Evolutionary conservation across 2,329 filamentous ascomycete species (phyloP).

Genomic region (Lasiodiplodia hormozganensis): DNA sequence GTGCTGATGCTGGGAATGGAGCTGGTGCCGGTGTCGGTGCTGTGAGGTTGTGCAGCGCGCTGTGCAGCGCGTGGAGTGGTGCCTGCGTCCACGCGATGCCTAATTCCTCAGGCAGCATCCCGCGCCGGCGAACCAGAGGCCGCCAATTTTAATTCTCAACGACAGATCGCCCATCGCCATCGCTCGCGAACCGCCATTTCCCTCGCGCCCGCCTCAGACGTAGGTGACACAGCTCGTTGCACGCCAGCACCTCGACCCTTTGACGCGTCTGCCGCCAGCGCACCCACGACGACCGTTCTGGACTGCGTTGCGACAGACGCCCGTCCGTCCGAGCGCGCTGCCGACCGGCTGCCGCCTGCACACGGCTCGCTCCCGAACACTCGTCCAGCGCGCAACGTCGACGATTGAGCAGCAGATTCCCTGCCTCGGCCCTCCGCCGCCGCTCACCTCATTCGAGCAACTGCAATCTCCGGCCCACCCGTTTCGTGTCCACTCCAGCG

Average conservation of each 20-base stretch:
- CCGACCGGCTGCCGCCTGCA: constrained; percentile 18
- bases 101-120: constrained; percentile 5
- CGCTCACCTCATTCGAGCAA: background rate
- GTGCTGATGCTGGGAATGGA: background rate
- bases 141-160: background rate
- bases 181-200: background rate
- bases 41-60: constrained; percentile 8
- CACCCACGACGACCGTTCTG: background rate
- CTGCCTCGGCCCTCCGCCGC: constrained; percentile 1
- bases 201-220: constrained; percentile 2
- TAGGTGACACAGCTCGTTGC: constrained; percentile 21
- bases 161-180: constrained; percentile 7
- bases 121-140: constrained; percentile 2
- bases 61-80: background rate
- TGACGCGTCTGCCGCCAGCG: constrained; percentile 24
- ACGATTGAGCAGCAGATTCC: constrained; percentile 23
- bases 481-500: constrained; percentile 12
- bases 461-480: constrained; percentile 23
- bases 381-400: constrained; percentile 26
- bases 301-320: background rate
- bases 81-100: constrained; percentile 5
- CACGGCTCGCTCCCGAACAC: constrained; percentile 27
- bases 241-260: constrained; percentile 17
- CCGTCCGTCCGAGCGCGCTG: constrained; percentile 15
- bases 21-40: constrained; percentile 1